Percentiles rank a stretch among this genome's conserved stretches.
Conservation (phyloP, 2,329 filamentous ascomycete species). For the Diplocarpon rosae region DNA sequence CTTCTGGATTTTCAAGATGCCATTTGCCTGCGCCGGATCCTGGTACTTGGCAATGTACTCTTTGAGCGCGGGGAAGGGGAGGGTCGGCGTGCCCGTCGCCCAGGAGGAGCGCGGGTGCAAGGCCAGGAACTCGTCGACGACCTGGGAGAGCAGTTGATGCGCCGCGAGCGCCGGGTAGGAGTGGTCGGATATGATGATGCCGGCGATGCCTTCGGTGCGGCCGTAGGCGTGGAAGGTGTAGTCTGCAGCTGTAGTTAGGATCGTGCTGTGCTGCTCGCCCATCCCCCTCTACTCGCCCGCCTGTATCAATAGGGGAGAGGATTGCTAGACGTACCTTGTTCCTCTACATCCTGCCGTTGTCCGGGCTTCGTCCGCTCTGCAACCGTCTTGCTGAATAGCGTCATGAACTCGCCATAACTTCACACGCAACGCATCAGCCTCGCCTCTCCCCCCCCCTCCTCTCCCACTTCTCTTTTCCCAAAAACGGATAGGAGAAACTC, state of each 20-base stretch:
- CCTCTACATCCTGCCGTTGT: slow-evolving; percentile 74
- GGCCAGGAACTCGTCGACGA: slow-evolving; percentile 76
- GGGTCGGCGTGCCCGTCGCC: slow-evolving; percentile 40
- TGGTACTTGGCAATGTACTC: slow-evolving; percentile 56
- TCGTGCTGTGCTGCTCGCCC: too few species aligned
- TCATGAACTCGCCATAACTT: slow-evolving; percentile 58
- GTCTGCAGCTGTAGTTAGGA: slow-evolving; percentile 30
- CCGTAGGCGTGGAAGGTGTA: slow-evolving; percentile 72
- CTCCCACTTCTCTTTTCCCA: not conserved
- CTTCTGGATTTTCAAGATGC: slow-evolving; percentile 90
- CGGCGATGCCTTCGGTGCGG: slow-evolving; percentile 62
- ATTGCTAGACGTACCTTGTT: slow-evolving; percentile 46
- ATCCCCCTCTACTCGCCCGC: too few species aligned
- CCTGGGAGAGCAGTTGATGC: slow-evolving; percentile 76
- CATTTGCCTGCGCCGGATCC: slow-evolving; percentile 80
- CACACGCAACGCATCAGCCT: not conserved
- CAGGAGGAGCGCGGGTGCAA: slow-evolving; percentile 63
- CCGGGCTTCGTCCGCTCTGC: slow-evolving; percentile 76
- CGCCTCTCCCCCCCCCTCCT: not conserved
- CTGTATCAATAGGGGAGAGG: too few species aligned
- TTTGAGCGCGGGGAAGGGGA: slow-evolving; percentile 63
- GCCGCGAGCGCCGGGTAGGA: slow-evolving; percentile 70
- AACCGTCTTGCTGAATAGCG: slow-evolving; percentile 74
- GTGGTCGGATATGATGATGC: slow-evolving; percentile 67
- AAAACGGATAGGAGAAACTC: slow-evolving; percentile 19